phyloP scores from a whole-genome alignment of 2,329 filamentous ascomycete species.

The Colletotrichum somersetense region DNA sequence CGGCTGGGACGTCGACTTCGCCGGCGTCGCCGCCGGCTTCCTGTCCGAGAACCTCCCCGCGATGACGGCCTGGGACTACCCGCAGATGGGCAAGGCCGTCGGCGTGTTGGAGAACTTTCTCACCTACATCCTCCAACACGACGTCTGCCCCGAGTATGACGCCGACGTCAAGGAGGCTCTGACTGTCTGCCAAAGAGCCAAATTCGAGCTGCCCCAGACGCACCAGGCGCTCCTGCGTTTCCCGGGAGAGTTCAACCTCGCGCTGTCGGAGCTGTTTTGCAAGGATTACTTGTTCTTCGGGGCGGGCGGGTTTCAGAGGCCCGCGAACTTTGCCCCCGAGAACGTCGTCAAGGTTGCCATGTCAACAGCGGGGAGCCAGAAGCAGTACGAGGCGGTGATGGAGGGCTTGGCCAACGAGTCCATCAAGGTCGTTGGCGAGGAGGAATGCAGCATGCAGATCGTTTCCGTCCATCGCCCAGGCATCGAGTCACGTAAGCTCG shows the following conservation, averaged over 20 bases:
- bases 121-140: slow-evolving; percentile 86
- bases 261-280: slow-evolving; percentile 77
- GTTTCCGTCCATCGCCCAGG: slow-evolving; percentile 61
- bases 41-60: slow-evolving; percentile 68
- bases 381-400: slow-evolving; percentile 6
- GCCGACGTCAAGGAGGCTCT: slow-evolving; percentile 76
- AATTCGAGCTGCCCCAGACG: slow-evolving; percentile 74
- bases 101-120: slow-evolving; percentile 86
- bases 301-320: slow-evolving; percentile 47
- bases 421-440: slow-evolving; percentile 59
- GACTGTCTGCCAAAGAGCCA: slow-evolving; percentile 74
- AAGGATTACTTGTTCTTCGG: slow-evolving; percentile 43
- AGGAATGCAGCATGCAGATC: slow-evolving; percentile 73
- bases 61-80: slow-evolving; percentile 67
- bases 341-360: slow-evolving; percentile 60
- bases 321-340: slow-evolving; percentile 58
- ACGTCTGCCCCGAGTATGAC: slow-evolving; percentile 85
- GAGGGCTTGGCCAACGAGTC: slow-evolving; percentile 44
- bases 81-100: slow-evolving; percentile 70
- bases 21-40: slow-evolving; percentile 81
- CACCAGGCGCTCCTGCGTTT: slow-evolving; percentile 64
- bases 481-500: slow-evolving; percentile 55
- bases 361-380: slow-evolving; percentile 50
- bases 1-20: slow-evolving; percentile 86
- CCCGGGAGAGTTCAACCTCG: slow-evolving; percentile 85